phyloP scores from a whole-genome alignment of 1,139 yeast genomes.

The Hyphopichia fennica region DNA sequence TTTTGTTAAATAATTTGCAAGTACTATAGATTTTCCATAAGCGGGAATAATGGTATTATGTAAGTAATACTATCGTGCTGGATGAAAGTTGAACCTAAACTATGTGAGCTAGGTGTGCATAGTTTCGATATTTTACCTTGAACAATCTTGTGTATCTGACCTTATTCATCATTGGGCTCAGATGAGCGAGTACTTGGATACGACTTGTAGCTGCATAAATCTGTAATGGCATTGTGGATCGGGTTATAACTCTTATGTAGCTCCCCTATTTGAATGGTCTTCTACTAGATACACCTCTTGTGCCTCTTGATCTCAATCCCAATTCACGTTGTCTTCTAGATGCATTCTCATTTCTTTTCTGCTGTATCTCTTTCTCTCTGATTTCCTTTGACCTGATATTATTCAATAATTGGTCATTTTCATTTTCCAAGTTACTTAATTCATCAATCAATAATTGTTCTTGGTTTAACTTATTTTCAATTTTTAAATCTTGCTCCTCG shows the following conservation, averaged over 20 bases:
- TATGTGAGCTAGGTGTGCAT: no score
- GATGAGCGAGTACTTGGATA: no score
- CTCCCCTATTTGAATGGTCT: neutral
- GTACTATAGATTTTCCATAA: no score
- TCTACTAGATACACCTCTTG: neutral
- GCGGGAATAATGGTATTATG: no score
- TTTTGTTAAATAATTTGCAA: neutral
- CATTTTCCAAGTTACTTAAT: conserved; percentile 25
- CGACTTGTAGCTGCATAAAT: no score
- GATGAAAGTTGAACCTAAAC: no score
- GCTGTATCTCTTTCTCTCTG: conserved; percentile 17
- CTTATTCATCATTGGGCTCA: no score
- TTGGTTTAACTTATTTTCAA: conserved; percentile 15
- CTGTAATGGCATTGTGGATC: no score
- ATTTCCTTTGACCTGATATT: conserved; percentile 23
- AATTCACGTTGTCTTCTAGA: conserved; percentile 24
- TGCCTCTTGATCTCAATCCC: conserved; percentile 15
- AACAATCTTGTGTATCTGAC: no score
- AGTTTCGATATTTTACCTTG: no score
- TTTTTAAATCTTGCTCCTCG: conserved; percentile 11
- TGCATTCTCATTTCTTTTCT: conserved; percentile 13
- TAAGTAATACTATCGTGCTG: no score
- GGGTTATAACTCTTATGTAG: no score
- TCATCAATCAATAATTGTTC: conserved; percentile 27
- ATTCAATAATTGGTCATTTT: conserved; percentile 25